Evolutionary conservation across 2,329 filamentous ascomycete genomes (phyloP), one percentile per base, ranked within the genome.

Genomic region (Fusarium marasasianum): DNA sequence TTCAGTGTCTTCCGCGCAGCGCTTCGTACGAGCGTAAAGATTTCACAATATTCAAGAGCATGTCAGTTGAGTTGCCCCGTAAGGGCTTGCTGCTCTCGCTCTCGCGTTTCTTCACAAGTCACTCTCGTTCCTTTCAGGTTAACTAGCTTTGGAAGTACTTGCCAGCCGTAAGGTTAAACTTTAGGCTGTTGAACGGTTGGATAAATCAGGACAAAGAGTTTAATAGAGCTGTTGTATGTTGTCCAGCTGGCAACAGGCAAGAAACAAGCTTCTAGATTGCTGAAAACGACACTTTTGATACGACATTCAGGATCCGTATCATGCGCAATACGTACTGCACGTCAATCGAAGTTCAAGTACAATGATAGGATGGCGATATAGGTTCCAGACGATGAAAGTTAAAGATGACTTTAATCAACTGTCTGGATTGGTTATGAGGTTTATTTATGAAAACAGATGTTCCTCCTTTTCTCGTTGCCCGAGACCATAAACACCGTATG

Each of bases 401-500:
- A 43, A 24, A 41, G 45, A 18, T 26, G 18, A 44, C 18, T 57
- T 31, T 41, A 58, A 17, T 48, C 55, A 74, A 61, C 26, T 54
- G 15, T 43, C 55, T 47, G 20, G 11, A 71, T 75, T 66, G 48
- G 43, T 69, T 68, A 50, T 64, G 51, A 58, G n/a, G 50, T 60
- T 57, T 53, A 33, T 45, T 61, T 45, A 50, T 44, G 56, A 76
- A 76, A 75, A 54, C 59, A 76, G 29, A 66, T 47, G 38, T 51
- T 60, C 67, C 61, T 66, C 74, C 58, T 69, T 64, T 71, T 67
- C 65, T 67, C 45, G 41, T 63, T 68, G 38, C 53, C 45, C 58
- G 44, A 56, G 71, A 63, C 67, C 51, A 56, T 69, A 58, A 77
- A 77, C 69, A 73, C 71, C 73, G 51, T 53, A 76, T 63, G 53